Base-by-base conservation (phyloP, 495 filamentous ascomycete genomes). In the Corynascus novoguineensis region DNA sequence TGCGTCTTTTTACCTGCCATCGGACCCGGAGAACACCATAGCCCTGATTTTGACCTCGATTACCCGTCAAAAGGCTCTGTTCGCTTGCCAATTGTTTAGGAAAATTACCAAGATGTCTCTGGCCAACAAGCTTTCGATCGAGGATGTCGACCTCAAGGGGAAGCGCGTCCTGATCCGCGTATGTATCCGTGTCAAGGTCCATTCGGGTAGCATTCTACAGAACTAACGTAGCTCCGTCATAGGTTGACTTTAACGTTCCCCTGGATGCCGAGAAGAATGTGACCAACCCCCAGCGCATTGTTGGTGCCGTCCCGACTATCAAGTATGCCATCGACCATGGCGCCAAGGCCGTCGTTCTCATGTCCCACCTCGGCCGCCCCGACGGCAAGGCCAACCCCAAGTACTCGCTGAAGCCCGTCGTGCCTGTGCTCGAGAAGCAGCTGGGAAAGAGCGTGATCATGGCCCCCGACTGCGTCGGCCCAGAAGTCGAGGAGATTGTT, bases 221-320 rank as follows among this genome's bases (percentile, higher is more conserved):
- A 14, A 21, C 0, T n/a, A 35, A 52, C 19, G 27, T 28, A 15
- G 11, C 47, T 50, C 53, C 60, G 17, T 41, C 21, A 21, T 38
- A 97, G 92, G 92, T 99, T 64, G 93, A 99, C 80, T 99, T 99
- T 84, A 99, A 99, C 77, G 93, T 99, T 49, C 93, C 93, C 62
- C 89, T 97, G 70, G 89, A 97, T 69, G 81, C 78, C 60, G 77
- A 91, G 59, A 87, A 87, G 79, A 90, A 92, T n/a, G 82, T 97
- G 71, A 97, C 93, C 71, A 97, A 97, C 82, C 88, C 86, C 73
- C 95, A 97, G 75, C 92, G 93, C 75, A 97, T 99, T 65, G 92
- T 90, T 70, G 93, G 93, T 69, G 93, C 93, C 67, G 75, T 97
- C 63, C 93, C 95, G 67, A 96, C 93, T 59, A 97, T 99, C 81